Evolutionary conservation across 192 early-diverging fungal species (phyloP), one percentile per base, ranked within the genome.

Genomic region (Funneliformis mosseae): DNA sequence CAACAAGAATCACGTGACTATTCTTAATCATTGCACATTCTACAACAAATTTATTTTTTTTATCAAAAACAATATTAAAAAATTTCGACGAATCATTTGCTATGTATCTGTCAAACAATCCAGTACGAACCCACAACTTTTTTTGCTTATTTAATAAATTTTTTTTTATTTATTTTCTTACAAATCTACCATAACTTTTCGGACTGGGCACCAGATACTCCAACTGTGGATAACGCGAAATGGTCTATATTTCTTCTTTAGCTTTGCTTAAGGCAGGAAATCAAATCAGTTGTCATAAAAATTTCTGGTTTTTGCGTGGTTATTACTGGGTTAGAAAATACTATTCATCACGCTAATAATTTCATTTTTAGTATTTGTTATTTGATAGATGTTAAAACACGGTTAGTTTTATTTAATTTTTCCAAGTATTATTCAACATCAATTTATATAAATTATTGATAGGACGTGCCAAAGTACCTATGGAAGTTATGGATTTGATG

Each of bases 401-500:
- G 95, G 92, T 93, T 83, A 21, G 83, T 59, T n/a, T n/a, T n/a
- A 67, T 39, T 14, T 78, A 33, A 25, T 55, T 42, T 79, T 45
- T n/a, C 23, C 78, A 62, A 74, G 8, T 55, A 67, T 67, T 27
- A 70, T 66, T 45, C 14, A 42, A 81, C 81, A 83, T 75, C 39
- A 67, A 41, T 21, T 41, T 63, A 28, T 71, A 27, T 18, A 39
- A 25, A 59, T 88, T 28, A 82, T 83, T 77, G 78, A 6, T 88
- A 90, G 95, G 97, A 33, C 92, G 97, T 68, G 97, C 98, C 23
- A 96, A 96, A 80, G 96, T 99, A 12, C 97, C 97, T 16, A 99
- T 99, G 97, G 97, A 99, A 85, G 98, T 99, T 80, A 99, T 99
- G 98, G 98, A 97, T 10, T 88, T 99, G 67, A 99, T 99, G 98